Conservation (phyloP, 169 alveolate species). For the Cryptosporidium muris region DNA sequence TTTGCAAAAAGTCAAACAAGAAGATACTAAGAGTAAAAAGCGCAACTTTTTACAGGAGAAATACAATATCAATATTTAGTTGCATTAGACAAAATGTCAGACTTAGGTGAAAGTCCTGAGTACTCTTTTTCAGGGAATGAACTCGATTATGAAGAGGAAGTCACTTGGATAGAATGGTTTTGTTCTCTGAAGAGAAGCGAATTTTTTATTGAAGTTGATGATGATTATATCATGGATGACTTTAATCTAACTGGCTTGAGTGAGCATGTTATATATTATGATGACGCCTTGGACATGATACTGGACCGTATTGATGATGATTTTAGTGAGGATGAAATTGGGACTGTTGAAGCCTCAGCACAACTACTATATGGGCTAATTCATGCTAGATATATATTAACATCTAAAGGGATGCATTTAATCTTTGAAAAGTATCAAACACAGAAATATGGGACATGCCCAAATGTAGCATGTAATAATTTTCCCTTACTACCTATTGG, state of each 20-base stretch:
- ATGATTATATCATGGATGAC: conserved; percentile 91
- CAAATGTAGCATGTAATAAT: conserved; percentile 86
- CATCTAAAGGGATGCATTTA: conserved; percentile 89
- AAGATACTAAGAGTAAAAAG: neutral
- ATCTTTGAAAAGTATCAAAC: conserved; percentile 87
- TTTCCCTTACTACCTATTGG: conserved; percentile 90
- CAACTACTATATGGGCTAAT: conserved; percentile 89
- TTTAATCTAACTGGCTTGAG: conserved; percentile 89
- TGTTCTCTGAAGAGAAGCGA: conserved; percentile 93
- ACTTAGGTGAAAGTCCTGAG: conserved; percentile 66
- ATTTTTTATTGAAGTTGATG: conserved; percentile 92
- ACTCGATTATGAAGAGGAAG: conserved; percentile 75
- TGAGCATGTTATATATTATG: conserved; percentile 85
- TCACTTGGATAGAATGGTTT: conserved; percentile 96
- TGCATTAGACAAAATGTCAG: conserved; percentile 47
- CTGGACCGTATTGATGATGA: conserved; percentile 86
- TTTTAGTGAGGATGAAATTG: conserved; percentile 81
- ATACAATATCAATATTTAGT: neutral
- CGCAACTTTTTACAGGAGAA: neutral
- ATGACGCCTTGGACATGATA: conserved; percentile 86
- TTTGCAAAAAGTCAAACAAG: neutral
- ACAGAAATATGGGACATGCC: conserved; percentile 88
- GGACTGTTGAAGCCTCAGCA: conserved; percentile 86
- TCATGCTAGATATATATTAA: conserved; percentile 88
- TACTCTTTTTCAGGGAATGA: conserved; percentile 70